phyloP scores from a whole-genome alignment of 371 early-diverging fungal genomes.

The Mortierella sp. region DNA sequence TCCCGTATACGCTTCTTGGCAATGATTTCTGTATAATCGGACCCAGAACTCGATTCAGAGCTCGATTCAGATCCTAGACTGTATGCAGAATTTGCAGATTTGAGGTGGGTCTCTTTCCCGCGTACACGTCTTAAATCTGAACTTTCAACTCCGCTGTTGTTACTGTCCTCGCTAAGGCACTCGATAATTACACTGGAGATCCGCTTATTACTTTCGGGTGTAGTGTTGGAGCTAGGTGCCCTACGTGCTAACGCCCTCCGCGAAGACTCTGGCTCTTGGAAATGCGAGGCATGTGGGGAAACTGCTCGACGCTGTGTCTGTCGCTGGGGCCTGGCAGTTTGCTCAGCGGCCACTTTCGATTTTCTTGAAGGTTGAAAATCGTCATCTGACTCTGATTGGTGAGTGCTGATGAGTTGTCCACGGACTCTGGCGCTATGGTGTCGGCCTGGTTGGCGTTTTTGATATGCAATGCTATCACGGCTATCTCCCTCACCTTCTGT shows the following conservation, averaged over 20 bases:
- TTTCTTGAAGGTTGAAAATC: background rate
- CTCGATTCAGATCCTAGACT: background rate
- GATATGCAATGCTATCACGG: too few relatives aligned
- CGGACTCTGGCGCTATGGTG: background rate
- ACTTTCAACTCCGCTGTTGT: background rate
- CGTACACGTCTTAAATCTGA: background rate
- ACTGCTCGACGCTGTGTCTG: background rate
- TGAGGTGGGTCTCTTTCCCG: too few relatives aligned
- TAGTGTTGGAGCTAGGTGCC: too few relatives aligned
- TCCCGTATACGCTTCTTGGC: background rate
- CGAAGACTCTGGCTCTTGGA: background rate
- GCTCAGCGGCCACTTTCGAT: background rate
- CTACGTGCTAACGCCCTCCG: background rate
- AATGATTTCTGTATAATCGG: background rate
- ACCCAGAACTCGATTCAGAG: background rate
- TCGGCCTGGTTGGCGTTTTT: too few relatives aligned
- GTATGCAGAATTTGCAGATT: background rate
- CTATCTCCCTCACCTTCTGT: background rate
- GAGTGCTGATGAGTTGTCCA: background rate
- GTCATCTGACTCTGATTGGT: background rate
- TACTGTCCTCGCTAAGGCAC: background rate
- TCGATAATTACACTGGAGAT: background rate
- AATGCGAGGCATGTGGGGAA: too few relatives aligned
- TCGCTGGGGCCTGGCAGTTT: background rate
- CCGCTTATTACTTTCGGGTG: background rate